Base-by-base conservation (phyloP, 208 protist genomes). In the Trypanosoma conorhini region DNA sequence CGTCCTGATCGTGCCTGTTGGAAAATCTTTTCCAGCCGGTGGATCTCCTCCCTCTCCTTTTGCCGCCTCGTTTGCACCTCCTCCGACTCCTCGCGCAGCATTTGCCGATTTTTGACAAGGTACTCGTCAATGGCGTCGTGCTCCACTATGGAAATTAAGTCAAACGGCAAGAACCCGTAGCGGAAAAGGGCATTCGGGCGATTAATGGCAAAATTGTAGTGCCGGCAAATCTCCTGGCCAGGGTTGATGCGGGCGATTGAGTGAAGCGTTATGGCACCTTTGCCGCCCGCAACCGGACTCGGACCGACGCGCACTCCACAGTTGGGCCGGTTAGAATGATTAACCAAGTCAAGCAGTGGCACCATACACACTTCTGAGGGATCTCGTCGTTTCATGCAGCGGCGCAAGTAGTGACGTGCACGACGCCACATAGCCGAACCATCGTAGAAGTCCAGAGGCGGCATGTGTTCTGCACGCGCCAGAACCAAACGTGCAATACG, bases 131-230 rank as follows among this genome's bases (percentile, higher is more conserved):
- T 81, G 1, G 87, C 75, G 62, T 96, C 88, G 78, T 90, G 80
- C 46, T 96, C 89, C 19, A 93, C 86, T n/a, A 96, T 85, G 21
- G 89, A 88, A 67, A 96, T 94, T 46, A 96, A 74, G 51, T 96
- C 92, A 59, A 96, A 96, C 10, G 92, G 92, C 30, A 96, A 74
- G 62, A 96, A 96, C 33, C 92, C 92, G 76, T 96, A 96, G 56
- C 92, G 88, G 63, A 96, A 96, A 35, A 95, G 83, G 26, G 92
- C 88, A 48, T 79, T 86, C 17, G 86, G 79, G 5, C 92, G 81
- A 51, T 77, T 88, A 33, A 96, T 75, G 40, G 87, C 87, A 69
- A 96, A 95, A 81, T 96, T 96, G 81, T 96, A 96, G 75, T 96
- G 92, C n/a, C 92, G 79, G 67, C 92, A 96, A 21, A 96, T 71